These are phyloP conservation scores for Coccomyxa sp. DNA, from an alignment of 139 green algal genomes.

Conservation along the genomic window DNA sequence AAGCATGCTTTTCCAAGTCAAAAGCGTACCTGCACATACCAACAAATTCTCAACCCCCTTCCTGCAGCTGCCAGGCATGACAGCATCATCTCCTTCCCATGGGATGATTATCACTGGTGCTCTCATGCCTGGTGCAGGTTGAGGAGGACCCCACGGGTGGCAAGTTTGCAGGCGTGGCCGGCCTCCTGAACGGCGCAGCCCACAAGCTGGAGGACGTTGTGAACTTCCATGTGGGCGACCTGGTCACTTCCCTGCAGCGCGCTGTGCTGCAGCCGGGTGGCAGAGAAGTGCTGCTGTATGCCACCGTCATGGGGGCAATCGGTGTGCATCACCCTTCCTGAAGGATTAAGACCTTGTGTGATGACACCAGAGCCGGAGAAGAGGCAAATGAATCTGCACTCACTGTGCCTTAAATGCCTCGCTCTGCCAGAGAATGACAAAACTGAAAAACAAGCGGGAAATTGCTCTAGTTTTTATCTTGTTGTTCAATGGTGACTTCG, in stretches of 20 bases:
- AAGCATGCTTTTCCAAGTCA: too few relatives aligned
- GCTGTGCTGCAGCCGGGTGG: slow-evolving; percentile 76
- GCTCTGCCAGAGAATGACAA: too few relatives aligned
- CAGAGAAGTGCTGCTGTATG: slow-evolving; percentile 78
- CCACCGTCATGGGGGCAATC: slow-evolving; percentile 81
- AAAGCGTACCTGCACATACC: too few relatives aligned
- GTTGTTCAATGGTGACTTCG: too few relatives aligned
- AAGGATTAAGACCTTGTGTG: background rate
- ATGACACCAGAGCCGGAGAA: too few relatives aligned
- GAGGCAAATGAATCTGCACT: too few relatives aligned
- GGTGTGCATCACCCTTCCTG: slow-evolving; percentile 20
- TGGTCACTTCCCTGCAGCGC: slow-evolving; percentile 76
- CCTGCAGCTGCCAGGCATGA: background rate
- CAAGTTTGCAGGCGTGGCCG: slow-evolving; percentile 64
- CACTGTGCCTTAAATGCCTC: too few relatives aligned
- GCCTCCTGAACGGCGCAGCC: slow-evolving; percentile 79
- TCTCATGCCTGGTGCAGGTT: slow-evolving; percentile 45
- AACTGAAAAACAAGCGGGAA: too few relatives aligned
- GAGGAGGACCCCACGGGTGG: slow-evolving; percentile 97
- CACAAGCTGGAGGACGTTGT: slow-evolving; percentile 81
- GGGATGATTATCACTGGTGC: background rate
- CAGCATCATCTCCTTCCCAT: background rate
- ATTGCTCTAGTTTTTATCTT: too few relatives aligned
- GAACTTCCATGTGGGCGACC: slow-evolving; percentile 94
- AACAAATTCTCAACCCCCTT: background rate